These are phyloP conservation scores for Kuraishia cidri DNA, from an alignment of 805 yeast genomes.

Conservation along the genomic window DNA sequence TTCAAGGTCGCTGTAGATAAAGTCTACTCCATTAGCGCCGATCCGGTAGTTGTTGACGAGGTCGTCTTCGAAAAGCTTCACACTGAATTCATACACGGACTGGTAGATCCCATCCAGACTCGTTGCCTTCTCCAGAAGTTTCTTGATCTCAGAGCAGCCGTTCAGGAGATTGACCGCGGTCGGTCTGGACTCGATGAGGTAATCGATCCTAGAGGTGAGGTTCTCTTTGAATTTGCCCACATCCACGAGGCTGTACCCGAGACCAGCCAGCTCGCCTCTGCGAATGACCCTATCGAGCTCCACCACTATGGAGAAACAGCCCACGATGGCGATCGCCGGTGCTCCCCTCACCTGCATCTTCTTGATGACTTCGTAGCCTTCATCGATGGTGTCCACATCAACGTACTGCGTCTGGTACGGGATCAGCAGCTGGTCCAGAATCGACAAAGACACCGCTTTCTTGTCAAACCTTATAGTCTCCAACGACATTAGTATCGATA, in stretches of 20 bases:
- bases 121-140: constrained; percentile 12
- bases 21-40: constrained; percentile 76
- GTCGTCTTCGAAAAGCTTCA: constrained; percentile 63
- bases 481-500: constrained; percentile 27
- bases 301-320: constrained; percentile 74
- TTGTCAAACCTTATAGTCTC: constrained; percentile 65
- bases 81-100: constrained; percentile 32
- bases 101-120: constrained; percentile 14
- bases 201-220: constrained; percentile 44
- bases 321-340: constrained; percentile 96
- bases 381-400: constrained; percentile 50
- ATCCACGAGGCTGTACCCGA: constrained; percentile 13
- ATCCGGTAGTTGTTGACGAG: constrained; percentile 67
- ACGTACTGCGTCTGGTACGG: constrained; percentile 77
- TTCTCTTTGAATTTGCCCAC: constrained; percentile 20
- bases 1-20: constrained; percentile 38
- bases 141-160: constrained; percentile 50
- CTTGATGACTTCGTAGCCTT: constrained; percentile 77
- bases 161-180: constrained; percentile 91
- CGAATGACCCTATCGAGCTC: constrained; percentile 37
- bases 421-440: constrained; percentile 73
- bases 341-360: constrained; percentile 97
- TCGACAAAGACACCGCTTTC: constrained; percentile 33
- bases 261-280: constrained; percentile 12
- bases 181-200: constrained; percentile 73